Conservation (phyloP, 139 green algal species). For the Picochlorum sp. region DNA sequence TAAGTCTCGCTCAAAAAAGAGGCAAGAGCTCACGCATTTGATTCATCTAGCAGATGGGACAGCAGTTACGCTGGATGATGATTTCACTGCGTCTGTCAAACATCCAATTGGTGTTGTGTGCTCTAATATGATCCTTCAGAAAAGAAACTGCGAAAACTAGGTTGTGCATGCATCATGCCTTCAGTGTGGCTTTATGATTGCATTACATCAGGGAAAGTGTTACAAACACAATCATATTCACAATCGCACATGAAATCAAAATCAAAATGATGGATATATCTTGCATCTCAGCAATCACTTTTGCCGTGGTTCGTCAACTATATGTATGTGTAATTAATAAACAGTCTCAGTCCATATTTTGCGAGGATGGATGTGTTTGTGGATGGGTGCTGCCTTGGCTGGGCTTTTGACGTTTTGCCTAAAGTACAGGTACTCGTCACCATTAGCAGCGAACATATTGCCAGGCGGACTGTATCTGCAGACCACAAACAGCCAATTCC, state of each 20-base stretch:
- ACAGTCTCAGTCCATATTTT: too few species aligned
- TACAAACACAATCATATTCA: background rate
- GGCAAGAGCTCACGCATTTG: too few species aligned
- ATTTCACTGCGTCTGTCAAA: too few species aligned
- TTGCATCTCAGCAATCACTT: background rate
- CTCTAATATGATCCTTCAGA: too few species aligned
- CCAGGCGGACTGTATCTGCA: background rate
- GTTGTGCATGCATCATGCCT: background rate
- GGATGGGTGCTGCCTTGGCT: background rate
- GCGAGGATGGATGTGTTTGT: background rate
- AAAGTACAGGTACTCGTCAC: background rate
- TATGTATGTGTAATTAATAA: too few species aligned
- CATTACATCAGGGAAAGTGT: background rate
- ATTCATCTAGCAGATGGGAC: too few species aligned
- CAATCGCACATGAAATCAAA: too few species aligned
- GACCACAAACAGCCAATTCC: background rate
- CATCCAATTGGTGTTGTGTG: too few species aligned
- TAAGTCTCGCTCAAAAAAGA: background rate
- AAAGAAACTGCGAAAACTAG: background rate
- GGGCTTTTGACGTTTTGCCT: background rate
- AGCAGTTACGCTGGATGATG: too few species aligned
- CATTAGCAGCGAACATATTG: background rate
- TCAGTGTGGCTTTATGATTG: slow-evolving; percentile 1
- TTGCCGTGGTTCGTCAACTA: too few species aligned
- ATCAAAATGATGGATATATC: background rate